Conservation (phyloP, 2,329 filamentous ascomycete species). For the Aaosphaeria pasadenensis region DNA sequence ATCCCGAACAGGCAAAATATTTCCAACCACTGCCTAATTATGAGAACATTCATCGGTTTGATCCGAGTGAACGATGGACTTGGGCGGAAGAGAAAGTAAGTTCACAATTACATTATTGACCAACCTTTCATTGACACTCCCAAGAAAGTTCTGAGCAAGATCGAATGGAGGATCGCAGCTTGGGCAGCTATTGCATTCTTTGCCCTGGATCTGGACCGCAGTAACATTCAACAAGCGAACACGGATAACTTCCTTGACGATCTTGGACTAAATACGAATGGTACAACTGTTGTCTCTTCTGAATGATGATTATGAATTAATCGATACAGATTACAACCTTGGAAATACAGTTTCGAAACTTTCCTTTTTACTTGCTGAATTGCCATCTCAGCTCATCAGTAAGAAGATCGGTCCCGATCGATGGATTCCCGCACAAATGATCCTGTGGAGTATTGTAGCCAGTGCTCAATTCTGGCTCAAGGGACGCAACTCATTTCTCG, state of each 20-base stretch:
- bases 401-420: constrained; percentile 22
- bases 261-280: constrained; percentile 19
- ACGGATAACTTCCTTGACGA: constrained; percentile 21
- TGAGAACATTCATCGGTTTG: constrained; percentile 56
- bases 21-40: constrained; percentile 48
- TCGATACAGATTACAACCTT: constrained; percentile 10
- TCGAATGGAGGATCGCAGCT: constrained; percentile 2
- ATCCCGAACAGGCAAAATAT: constrained; percentile 11
- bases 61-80: constrained; percentile 53
- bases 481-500: constrained; percentile 38
- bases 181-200: constrained; percentile 35
- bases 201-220: constrained; percentile 45
- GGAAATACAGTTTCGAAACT: constrained; percentile 33
- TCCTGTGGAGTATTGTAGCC: constrained; percentile 41
- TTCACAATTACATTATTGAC: not conserved
- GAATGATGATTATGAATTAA: not conserved
- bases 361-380: constrained; percentile 17
- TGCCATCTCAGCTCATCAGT: constrained; percentile 19
- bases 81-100: constrained; percentile 49
- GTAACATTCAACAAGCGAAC: constrained; percentile 17
- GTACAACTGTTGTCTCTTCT: constrained; percentile 1
- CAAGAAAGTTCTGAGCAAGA: constrained; percentile 10
- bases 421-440: constrained; percentile 45
- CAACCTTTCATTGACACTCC: not conserved
- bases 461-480: constrained; percentile 66